phyloP scores from a whole-genome alignment of 2,329 filamentous ascomycete genomes.

The Pseudocercospora macadamiae region DNA sequence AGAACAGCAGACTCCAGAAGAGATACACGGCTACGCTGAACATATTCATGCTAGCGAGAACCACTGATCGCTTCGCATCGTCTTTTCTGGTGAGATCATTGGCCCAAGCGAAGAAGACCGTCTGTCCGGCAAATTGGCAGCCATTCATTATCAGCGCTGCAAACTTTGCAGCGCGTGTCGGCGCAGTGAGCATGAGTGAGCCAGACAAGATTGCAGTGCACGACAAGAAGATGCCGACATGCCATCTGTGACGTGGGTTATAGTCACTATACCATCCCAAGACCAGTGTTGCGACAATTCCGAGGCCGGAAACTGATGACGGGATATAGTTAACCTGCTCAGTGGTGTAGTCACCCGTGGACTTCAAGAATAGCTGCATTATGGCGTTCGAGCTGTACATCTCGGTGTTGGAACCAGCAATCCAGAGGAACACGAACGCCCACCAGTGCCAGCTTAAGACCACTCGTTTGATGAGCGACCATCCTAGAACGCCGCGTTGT shows the following conservation, averaged over 20 bases:
- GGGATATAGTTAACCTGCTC: conserved; percentile 34
- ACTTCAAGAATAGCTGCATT: conserved; percentile 31
- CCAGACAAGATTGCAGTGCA: conserved; percentile 33
- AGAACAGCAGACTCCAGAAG: conserved; percentile 35
- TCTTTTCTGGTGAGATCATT: conserved; percentile 31
- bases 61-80: conserved; percentile 31
- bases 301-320: conserved; percentile 30
- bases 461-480: conserved; percentile 28
- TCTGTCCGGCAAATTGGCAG: conserved; percentile 33
- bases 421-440: conserved; percentile 34
- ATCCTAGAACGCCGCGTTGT: conserved; percentile 28
- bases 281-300: conserved; percentile 30
- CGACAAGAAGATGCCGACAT: conserved; percentile 32
- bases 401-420: conserved; percentile 33
- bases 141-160: conserved; percentile 32
- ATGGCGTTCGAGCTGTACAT: conserved; percentile 35
- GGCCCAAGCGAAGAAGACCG: conserved; percentile 33
- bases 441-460: conserved; percentile 34
- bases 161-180: conserved; percentile 29
- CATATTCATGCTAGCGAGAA: conserved; percentile 34
- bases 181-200: conserved; percentile 28
- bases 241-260: conserved; percentile 28
- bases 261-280: conserved; percentile 36
- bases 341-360: conserved; percentile 28
- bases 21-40: conserved; percentile 32